Conservation (phyloP, 1,284 basidiomycete species). For the Rhodotorula sp. region DNA sequence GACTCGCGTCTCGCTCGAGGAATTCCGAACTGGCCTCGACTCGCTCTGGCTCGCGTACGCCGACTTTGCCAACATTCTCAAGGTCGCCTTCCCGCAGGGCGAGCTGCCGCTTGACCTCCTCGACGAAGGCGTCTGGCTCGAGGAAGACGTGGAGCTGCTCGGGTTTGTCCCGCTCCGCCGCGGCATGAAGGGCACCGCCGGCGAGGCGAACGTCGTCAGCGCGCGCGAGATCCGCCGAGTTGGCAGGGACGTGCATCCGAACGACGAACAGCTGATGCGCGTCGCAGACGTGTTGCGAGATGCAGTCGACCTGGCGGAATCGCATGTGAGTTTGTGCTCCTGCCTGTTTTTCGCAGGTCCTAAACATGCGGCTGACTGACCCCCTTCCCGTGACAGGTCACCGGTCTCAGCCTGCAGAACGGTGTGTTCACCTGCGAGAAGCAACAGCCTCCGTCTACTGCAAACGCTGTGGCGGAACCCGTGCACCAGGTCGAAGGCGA, state of each 20-base stretch:
- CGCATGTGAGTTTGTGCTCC: slow-evolving; percentile 55
- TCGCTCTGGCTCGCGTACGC: slow-evolving; percentile 73
- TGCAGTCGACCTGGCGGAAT: slow-evolving; percentile 61
- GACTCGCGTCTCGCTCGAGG: not conserved
- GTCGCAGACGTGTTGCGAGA: slow-evolving; percentile 81
- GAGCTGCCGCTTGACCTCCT: slow-evolving; percentile 56
- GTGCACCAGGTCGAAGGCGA: not conserved
- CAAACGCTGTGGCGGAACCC: too few species aligned
- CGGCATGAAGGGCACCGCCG: slow-evolving; percentile 41
- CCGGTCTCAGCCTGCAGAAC: not conserved
- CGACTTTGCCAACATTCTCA: slow-evolving; percentile 65
- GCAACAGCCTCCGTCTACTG: too few species aligned
- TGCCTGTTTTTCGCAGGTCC: not conserved
- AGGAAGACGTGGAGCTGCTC: slow-evolving; percentile 86
- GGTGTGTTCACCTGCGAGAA: not conserved
- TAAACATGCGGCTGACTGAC: not conserved
- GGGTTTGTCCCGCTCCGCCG: slow-evolving; percentile 81
- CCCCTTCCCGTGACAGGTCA: too few species aligned
- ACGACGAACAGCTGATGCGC: slow-evolving; percentile 91
- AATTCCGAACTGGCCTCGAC: slow-evolving; percentile 36
- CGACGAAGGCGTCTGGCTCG: slow-evolving; percentile 62
- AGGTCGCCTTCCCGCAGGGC: slow-evolving; percentile 66
- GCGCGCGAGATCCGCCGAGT: slow-evolving; percentile 39
- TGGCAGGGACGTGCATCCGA: slow-evolving; percentile 72
- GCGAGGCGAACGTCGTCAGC: not conserved